Evolutionary conservation across 495 filamentous ascomycete species (phyloP).

Genomic region (Talaromyces stipitatus): DNA sequence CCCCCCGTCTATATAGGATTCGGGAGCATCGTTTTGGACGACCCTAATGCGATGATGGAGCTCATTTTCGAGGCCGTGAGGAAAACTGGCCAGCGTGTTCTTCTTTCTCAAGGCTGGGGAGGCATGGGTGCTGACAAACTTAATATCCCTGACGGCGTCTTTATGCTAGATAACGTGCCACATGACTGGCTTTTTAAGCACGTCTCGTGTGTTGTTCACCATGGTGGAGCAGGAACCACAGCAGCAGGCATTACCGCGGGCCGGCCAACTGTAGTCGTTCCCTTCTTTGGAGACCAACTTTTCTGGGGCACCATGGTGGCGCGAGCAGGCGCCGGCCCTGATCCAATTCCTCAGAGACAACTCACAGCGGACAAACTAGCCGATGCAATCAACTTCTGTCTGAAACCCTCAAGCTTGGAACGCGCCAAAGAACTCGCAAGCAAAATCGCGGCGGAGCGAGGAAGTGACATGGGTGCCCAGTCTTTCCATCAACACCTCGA

Average conservation of each 20-base stretch:
- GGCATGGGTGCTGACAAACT: conserved; percentile 58
- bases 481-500: conserved; percentile 65
- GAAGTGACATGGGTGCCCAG: conserved; percentile 52
- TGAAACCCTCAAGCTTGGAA: conserved; percentile 46
- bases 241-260: conserved; percentile 63
- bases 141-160: conserved; percentile 56
- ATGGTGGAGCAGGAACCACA: conserved; percentile 77
- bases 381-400: conserved; percentile 49
- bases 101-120: conserved; percentile 78
- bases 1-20: conserved; percentile 76
- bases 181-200: conserved; percentile 78
- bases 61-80: conserved; percentile 62
- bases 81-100: conserved; percentile 57
- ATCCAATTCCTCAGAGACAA: conserved; percentile 61
- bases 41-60: conserved; percentile 57
- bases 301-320: conserved; percentile 76
- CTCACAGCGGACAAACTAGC: conserved; percentile 56
- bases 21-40: conserved; percentile 72
- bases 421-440: conserved; percentile 51
- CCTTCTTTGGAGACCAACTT: conserved; percentile 80
- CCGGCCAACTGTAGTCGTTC: conserved; percentile 66
- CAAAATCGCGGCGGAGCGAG: conserved; percentile 57
- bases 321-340: conserved; percentile 40
- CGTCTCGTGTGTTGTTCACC: conserved; percentile 71
- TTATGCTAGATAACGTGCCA: conserved; percentile 68